phyloP scores from a whole-genome alignment of 2,329 filamentous ascomycete genomes.

The Aspergillus sp. region DNA sequence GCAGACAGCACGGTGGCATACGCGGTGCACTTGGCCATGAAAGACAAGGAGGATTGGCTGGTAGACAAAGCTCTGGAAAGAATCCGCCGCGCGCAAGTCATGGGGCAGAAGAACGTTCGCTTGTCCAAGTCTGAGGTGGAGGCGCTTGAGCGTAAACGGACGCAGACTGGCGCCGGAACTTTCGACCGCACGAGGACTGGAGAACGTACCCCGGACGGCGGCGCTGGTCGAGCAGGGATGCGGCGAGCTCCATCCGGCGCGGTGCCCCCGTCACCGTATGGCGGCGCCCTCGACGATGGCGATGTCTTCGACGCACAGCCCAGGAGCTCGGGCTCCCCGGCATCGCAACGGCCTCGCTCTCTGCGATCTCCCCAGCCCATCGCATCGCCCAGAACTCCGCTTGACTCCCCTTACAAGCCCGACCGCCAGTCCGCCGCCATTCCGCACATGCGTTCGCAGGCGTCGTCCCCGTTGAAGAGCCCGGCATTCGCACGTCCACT shows the following conservation, averaged over 20 bases:
- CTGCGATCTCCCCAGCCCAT: constrained; percentile 3
- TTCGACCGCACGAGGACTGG: constrained; percentile 7
- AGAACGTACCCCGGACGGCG: constrained; percentile 13
- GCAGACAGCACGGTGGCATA: constrained; percentile 44
- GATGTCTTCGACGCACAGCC: constrained; percentile 52
- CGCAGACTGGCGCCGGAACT: constrained; percentile 45
- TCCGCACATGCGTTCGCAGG: constrained; percentile 36
- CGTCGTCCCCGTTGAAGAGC: constrained; percentile 33
- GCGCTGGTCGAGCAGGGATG: constrained; percentile 17
- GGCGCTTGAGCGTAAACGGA: constrained; percentile 70
- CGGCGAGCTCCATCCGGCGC: constrained; percentile 17
- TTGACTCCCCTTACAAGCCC: constrained; percentile 30
- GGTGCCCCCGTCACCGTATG: constrained; percentile 29
- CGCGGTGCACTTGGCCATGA: constrained; percentile 55
- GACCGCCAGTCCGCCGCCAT: constrained; percentile 32
- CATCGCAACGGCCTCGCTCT: constrained; percentile 35
- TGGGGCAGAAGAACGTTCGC: constrained; percentile 75
- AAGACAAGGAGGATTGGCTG: constrained; percentile 70
- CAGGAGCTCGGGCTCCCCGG: constrained; percentile 45
- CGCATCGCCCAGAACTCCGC: constrained; percentile 30
- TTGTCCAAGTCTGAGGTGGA: constrained; percentile 77
- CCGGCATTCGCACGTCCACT: constrained; percentile 40
- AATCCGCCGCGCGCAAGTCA: constrained; percentile 73
- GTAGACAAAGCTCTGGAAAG: constrained; percentile 76
- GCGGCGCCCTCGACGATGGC: constrained; percentile 26